These are phyloP conservation scores for Aspergillus mulundensis DNA, from an alignment of 495 filamentous ascomycete species.

Conservation along the genomic window DNA sequence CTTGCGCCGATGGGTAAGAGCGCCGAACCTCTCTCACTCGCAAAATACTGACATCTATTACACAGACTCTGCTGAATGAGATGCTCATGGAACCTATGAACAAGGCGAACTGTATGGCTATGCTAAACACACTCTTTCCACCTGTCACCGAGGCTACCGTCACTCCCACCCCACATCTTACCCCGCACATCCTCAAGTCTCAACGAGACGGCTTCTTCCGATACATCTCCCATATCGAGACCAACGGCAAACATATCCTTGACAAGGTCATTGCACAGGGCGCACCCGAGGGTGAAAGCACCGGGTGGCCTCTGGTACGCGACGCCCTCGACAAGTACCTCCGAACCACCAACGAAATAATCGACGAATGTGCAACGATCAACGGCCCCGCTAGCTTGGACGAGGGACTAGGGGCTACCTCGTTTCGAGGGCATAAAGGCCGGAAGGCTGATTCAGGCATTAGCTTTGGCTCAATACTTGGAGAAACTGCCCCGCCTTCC, in stretches of 20 bases:
- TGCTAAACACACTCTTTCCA: constrained; percentile 76
- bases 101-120: constrained; percentile 67
- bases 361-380: constrained; percentile 55
- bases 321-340: constrained; percentile 60
- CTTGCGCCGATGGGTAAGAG: constrained; percentile 64
- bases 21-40: background rate
- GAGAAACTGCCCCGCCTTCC: constrained; percentile 26
- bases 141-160: constrained; percentile 44
- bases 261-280: constrained; percentile 53
- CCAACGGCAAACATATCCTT: constrained; percentile 53
- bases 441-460: constrained; percentile 64
- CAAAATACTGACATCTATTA: constrained; percentile 16
- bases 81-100: constrained; percentile 61
- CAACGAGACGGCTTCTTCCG: constrained; percentile 66
- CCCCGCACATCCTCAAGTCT: constrained; percentile 45
- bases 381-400: constrained; percentile 44
- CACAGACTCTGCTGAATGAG: constrained; percentile 67
- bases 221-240: constrained; percentile 59
- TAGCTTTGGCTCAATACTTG: constrained; percentile 45
- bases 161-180: constrained; percentile 53
- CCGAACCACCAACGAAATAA: constrained; percentile 52
- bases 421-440: constrained; percentile 32
- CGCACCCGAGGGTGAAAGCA: constrained; percentile 44
- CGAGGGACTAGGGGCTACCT: constrained; percentile 24
- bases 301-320: constrained; percentile 54